These are phyloP conservation scores for Exophiala oligosperma DNA, from an alignment of 2,329 filamentous ascomycete genomes.

Conservation along the genomic window DNA sequence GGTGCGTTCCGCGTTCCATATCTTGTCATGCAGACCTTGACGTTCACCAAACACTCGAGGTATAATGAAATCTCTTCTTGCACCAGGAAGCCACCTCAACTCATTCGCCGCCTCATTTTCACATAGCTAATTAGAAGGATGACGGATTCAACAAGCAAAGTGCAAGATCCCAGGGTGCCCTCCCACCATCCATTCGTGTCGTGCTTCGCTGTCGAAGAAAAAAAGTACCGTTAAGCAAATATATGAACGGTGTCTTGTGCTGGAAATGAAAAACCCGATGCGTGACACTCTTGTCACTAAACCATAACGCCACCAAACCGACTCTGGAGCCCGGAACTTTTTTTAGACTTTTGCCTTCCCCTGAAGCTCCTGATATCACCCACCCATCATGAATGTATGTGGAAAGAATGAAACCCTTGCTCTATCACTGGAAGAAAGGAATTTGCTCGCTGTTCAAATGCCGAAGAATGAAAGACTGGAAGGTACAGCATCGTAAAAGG, in stretches of 20 bases:
- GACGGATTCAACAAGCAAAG: slow-evolving; percentile 7
- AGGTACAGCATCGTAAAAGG: slow-evolving; percentile 20
- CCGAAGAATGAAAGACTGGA: slow-evolving; percentile 24
- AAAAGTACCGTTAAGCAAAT: slow-evolving; percentile 4
- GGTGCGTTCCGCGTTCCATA: neutral
- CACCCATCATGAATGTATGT: slow-evolving; percentile 22
- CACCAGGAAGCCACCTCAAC: slow-evolving; percentile 15
- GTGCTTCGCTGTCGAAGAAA: slow-evolving; percentile 6
- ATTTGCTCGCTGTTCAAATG: slow-evolving; percentile 25
- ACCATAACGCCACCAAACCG: slow-evolving; percentile 15
- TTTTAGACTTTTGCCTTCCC: slow-evolving; percentile 23
- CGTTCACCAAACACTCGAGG: neutral
- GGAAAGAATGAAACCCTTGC: slow-evolving; percentile 12
- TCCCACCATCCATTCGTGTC: neutral
- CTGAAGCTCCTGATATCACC: slow-evolving; percentile 14
- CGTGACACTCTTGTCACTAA: slow-evolving; percentile 3
- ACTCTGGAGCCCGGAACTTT: slow-evolving; percentile 15
- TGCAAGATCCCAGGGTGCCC: neutral
- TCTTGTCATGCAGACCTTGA: slow-evolving; percentile 7
- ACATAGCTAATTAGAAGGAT: slow-evolving; percentile 26
- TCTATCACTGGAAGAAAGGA: slow-evolving; percentile 18
- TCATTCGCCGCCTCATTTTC: slow-evolving; percentile 16
- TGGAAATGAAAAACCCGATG: slow-evolving; percentile 12
- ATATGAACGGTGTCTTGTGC: slow-evolving; percentile 12
- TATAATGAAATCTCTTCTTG: slow-evolving; percentile 3